Percentiles rank a stretch among this genome's conserved stretches.
phyloP scores from a whole-genome alignment of 2,329 filamentous ascomycete genomes.

The Pseudocercospora fuligena region DNA sequence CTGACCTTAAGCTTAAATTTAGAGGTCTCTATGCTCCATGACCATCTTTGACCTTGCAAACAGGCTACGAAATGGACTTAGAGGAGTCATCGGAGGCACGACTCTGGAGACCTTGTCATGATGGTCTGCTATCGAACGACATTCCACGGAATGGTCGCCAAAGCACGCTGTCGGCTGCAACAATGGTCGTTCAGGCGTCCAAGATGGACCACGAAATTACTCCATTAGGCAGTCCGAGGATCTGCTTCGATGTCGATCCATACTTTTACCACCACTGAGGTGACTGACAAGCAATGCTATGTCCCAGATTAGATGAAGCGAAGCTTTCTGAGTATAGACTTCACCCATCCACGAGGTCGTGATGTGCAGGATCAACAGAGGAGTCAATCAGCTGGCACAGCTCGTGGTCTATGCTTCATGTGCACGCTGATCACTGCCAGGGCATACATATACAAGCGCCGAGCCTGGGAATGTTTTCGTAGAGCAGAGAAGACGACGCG shows the following conservation, averaged over 20 bases:
- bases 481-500: neutral
- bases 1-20: too few species aligned
- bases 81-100: too few species aligned
- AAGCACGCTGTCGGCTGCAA: too few species aligned
- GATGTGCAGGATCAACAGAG: neutral
- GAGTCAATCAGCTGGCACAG: neutral
- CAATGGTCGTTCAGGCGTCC: neutral
- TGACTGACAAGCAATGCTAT: neutral
- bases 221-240: constrained; percentile 1
- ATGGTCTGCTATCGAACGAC: too few species aligned
- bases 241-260: neutral
- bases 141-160: too few species aligned
- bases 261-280: too few species aligned
- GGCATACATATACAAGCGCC: neutral
- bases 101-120: too few species aligned
- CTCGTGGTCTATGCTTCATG: too few species aligned
- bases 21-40: too few species aligned
- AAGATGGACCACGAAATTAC: neutral
- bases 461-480: neutral
- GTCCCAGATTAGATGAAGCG: neutral
- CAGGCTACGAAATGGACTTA: too few species aligned
- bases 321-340: neutral
- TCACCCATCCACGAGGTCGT: neutral
- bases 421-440: neutral
- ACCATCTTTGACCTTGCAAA: too few species aligned